Evolutionary conservation across 2,329 filamentous ascomycete genomes (phyloP).

Genomic region (Massarina eburnea): DNA sequence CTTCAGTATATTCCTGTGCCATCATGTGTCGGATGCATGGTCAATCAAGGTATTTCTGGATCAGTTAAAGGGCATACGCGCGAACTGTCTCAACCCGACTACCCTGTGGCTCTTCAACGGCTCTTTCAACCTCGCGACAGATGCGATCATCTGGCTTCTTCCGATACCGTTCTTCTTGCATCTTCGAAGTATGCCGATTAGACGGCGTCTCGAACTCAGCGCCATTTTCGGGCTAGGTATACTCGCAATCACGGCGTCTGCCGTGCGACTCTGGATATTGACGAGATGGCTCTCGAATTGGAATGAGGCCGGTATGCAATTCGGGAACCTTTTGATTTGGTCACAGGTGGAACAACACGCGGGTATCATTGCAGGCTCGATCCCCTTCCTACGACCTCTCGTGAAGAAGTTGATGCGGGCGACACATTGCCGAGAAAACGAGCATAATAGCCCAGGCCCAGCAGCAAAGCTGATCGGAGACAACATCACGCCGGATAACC

Average conservation of each 20-base stretch:
- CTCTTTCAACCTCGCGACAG: conserved; percentile 45
- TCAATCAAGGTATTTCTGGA: conserved; percentile 22
- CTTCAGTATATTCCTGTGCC: conserved; percentile 29
- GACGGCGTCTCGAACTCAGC: conserved; percentile 54
- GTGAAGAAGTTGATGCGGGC: conserved; percentile 16
- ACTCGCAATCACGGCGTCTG: conserved; percentile 33
- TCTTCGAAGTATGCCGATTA: conserved; percentile 47
- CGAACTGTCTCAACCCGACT: conserved; percentile 28
- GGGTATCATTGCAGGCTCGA: conserved; percentile 34
- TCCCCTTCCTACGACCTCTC: conserved; percentile 34
- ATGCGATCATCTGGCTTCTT: conserved; percentile 46
- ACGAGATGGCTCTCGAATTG: conserved; percentile 28
- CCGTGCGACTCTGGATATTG: conserved; percentile 28
- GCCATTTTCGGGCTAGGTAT: conserved; percentile 37
- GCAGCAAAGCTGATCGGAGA: conserved; percentile 11
- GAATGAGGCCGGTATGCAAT: conserved; percentile 15
- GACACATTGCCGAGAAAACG: conserved; percentile 8
- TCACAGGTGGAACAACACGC: conserved; percentile 35
- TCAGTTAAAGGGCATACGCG: conserved; percentile 15
- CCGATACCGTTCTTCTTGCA: conserved; percentile 49
- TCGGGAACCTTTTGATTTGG: conserved; percentile 30
- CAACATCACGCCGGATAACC: conserved; percentile 9
- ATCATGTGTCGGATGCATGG: conserved; percentile 31
- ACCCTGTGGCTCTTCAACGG: conserved; percentile 41
- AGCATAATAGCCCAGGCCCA: conserved; percentile 17